Evolutionary conservation across 1,284 basidiomycete species (phyloP).

Genomic region (Rhodotorula sp.): DNA sequence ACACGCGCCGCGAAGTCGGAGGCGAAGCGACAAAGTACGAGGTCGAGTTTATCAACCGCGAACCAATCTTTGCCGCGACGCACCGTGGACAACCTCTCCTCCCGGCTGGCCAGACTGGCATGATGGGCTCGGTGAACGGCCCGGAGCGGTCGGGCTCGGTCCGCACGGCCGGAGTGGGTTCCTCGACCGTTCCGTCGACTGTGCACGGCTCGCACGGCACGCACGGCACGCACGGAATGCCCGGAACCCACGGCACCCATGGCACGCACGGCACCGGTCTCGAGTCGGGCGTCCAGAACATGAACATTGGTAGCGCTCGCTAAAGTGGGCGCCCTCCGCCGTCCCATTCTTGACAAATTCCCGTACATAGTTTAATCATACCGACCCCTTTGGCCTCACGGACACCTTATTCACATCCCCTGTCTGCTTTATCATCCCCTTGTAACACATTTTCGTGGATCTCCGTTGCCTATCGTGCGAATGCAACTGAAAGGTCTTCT

Average conservation of each 20-base stretch:
- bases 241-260: no score
- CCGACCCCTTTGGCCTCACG: not conserved
- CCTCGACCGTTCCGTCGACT: not conserved
- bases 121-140: not conserved
- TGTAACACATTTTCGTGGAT: no score
- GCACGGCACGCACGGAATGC: not conserved
- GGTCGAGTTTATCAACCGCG: constrained; percentile 28
- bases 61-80: constrained; percentile 6
- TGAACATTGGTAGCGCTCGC: constrained; percentile 7
- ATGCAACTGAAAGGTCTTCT: no score
- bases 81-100: not conserved
- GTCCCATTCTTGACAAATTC: not conserved
- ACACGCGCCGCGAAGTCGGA: constrained; percentile 6
- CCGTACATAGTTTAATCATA: not conserved
- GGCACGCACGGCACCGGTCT: not conserved
- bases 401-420: not conserved
- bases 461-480: no score
- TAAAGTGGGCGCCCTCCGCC: not conserved
- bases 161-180: not conserved
- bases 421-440: not conserved
- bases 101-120: not conserved
- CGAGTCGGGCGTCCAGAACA: constrained; percentile 6
- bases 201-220: not conserved
- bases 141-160: not conserved
- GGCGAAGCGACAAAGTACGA: constrained; percentile 13